Conservation (phyloP, 2,329 filamentous ascomycete species). For the Xylariaceae sp. region DNA sequence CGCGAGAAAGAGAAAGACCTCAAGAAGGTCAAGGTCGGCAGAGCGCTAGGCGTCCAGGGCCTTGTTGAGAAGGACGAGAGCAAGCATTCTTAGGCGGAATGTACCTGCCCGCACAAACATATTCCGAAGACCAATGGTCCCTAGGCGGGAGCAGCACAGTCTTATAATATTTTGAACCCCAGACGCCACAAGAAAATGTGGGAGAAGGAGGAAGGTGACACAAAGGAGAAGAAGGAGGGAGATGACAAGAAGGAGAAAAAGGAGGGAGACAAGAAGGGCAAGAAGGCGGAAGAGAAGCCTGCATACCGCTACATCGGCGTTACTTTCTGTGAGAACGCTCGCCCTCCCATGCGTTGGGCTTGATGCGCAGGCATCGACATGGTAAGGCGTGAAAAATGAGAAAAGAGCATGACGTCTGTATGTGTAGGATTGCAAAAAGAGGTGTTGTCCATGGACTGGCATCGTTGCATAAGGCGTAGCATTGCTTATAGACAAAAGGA, state of each 20-base stretch:
- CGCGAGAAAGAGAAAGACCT: slow-evolving; percentile 44
- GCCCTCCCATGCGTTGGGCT: no score
- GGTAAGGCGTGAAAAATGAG: no score
- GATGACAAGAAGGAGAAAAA: neutral
- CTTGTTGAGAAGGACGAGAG: slow-evolving; percentile 70
- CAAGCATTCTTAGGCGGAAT: slow-evolving; percentile 38
- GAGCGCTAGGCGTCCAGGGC: slow-evolving; percentile 74
- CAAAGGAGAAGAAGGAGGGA: neutral
- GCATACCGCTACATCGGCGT: no score
- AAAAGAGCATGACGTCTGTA: no score
- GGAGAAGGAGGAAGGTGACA: neutral
- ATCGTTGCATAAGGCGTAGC: no score
- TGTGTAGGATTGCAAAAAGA: no score
- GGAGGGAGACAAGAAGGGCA: neutral
- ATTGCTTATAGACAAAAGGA: no score
- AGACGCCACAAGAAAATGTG: neutral
- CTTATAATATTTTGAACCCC: neutral
- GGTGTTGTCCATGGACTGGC: no score
- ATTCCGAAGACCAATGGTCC: no score
- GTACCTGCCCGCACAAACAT: neutral
- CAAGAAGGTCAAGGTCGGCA: slow-evolving; percentile 84
- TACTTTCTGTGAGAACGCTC: no score
- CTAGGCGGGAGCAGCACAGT: neutral
- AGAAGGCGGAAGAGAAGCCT: neutral
- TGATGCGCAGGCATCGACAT: no score